Percentiles rank a stretch among this genome's conserved stretches.
Conservation (phyloP, 1,284 basidiomycete species). For the Ganoderma sinense region DNA sequence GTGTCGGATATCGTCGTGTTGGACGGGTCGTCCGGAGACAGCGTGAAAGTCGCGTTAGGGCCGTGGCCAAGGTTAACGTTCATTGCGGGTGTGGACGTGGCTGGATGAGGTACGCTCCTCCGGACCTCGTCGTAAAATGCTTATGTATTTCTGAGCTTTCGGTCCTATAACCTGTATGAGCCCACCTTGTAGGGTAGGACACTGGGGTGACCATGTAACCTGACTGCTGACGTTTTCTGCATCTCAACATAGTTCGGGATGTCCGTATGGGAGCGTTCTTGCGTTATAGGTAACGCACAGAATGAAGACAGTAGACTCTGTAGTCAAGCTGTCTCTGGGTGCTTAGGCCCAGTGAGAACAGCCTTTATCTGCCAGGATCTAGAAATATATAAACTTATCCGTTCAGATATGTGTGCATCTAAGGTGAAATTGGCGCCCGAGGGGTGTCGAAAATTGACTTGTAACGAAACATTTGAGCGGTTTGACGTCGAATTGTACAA, state of each 20-base stretch:
- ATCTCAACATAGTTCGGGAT: not conserved
- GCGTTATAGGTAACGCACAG: not conserved
- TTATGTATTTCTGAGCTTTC: not conserved
- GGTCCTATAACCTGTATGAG: not conserved
- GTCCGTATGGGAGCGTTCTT: not conserved
- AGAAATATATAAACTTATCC: no score
- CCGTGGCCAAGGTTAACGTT: not conserved
- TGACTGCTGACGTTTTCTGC: not conserved
- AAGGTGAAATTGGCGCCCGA: no score
- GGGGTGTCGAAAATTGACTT: no score
- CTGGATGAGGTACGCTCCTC: not conserved
- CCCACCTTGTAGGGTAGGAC: not conserved
- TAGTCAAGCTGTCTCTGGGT: not conserved
- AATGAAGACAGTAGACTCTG: not conserved
- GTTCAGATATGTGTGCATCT: no score
- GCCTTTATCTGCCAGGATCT: no score
- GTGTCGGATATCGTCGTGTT: constrained; percentile 47
- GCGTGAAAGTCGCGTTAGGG: constrained; percentile 35
- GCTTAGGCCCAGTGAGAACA: no score
- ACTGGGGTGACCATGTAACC: not conserved
- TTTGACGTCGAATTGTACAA: no score
- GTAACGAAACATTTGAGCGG: no score
- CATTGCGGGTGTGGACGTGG: not conserved
- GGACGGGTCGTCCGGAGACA: constrained; percentile 50
- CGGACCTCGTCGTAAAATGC: not conserved